phyloP scores from a whole-genome alignment of 306 rosid species.

The Ammopiptanthus mongolicus region DNA sequence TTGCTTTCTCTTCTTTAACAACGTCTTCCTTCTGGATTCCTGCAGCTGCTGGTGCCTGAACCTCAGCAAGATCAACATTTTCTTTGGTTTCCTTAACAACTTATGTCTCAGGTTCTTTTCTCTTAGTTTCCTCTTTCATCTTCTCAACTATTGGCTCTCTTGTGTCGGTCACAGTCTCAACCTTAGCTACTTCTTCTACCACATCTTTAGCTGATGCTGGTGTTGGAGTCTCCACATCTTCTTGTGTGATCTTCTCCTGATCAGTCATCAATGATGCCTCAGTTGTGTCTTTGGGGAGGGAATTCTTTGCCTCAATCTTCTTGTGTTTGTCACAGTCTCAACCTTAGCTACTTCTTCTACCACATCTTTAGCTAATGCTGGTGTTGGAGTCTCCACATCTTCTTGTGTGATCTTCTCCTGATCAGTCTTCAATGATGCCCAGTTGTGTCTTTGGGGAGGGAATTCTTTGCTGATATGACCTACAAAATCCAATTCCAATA shows the following conservation, averaged over 20 bases:
- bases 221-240: too few relatives aligned
- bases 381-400: slow-evolving; percentile 24
- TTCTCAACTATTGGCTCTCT: too few relatives aligned
- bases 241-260: too few relatives aligned
- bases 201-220: too few relatives aligned
- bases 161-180: slow-evolving; percentile 23
- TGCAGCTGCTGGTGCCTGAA: too few relatives aligned
- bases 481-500: slow-evolving; percentile 2
- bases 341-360: too few relatives aligned
- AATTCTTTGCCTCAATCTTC: too few relatives aligned
- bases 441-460: slow-evolving; percentile 40
- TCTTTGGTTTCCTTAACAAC: slow-evolving; percentile 36
- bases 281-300: too few relatives aligned
- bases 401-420: slow-evolving; percentile 31
- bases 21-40: slow-evolving; percentile 23
- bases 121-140: slow-evolving; percentile 27
- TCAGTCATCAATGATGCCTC: too few relatives aligned
- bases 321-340: too few relatives aligned
- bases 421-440: slow-evolving; percentile 37
- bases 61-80: slow-evolving; percentile 19
- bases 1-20: slow-evolving; percentile 26
- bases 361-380: too few relatives aligned
- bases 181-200: slow-evolving; percentile 24
- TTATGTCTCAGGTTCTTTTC: slow-evolving; percentile 2
- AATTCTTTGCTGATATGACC: slow-evolving; percentile 58